phyloP scores from a whole-genome alignment of 129 eudicot species.

The Deinandra increscens region DNA sequence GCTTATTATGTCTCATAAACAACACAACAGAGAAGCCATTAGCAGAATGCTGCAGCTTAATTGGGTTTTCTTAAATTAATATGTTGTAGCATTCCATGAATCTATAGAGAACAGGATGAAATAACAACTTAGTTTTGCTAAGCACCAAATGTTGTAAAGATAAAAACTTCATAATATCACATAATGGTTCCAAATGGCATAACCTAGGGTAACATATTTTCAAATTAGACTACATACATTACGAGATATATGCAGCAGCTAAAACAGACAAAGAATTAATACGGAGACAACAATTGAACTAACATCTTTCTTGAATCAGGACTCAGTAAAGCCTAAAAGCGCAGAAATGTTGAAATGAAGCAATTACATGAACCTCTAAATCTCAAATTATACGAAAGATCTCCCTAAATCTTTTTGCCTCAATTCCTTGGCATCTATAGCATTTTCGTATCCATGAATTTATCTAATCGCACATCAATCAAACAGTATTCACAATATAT shows the following conservation, averaged over 20 bases:
- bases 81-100: neutral
- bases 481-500: constrained; percentile 10
- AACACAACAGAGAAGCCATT: neutral
- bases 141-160: constrained; percentile 7
- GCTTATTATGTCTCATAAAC: constrained; percentile 2
- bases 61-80: neutral
- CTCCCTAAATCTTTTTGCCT: constrained; percentile 11
- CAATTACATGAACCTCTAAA: constrained; percentile 7
- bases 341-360: neutral
- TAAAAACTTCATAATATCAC: neutral
- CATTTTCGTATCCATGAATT: neutral
- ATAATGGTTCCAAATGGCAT: neutral
- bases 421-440: constrained; percentile 1
- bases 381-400: neutral
- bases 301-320: constrained; percentile 5
- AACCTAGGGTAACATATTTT: constrained; percentile 15
- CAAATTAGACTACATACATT: constrained; percentile 1
- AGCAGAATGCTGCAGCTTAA: constrained; percentile 11
- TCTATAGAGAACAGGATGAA: neutral
- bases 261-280: neutral
- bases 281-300: neutral
- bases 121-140: neutral
- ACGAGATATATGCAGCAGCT: constrained; percentile 15
- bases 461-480: constrained; percentile 19
- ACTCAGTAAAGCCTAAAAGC: neutral